Evolutionary conservation across 306 rosid genomes (phyloP).

Genomic region (Vigna nakashimae): DNA sequence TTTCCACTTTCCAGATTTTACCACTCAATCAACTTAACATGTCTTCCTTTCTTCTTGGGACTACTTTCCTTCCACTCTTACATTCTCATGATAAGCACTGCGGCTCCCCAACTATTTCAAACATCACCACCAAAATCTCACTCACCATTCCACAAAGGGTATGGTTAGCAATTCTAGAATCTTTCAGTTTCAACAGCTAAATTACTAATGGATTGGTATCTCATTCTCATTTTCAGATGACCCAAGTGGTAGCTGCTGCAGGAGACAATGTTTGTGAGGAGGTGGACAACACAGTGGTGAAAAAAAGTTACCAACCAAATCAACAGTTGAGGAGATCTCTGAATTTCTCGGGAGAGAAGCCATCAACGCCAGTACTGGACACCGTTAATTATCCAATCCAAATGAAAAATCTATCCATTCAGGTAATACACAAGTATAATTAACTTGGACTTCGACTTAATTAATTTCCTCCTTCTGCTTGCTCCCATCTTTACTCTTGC

Average conservation of each 20-base stretch:
- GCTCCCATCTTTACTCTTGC: not conserved
- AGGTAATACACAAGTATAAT: conserved; percentile 36
- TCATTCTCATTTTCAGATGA: conserved; percentile 46
- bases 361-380: conserved; percentile 67
- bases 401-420: conserved; percentile 61
- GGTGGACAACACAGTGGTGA: conserved; percentile 17
- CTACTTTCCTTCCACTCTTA: conserved; percentile 45
- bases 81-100: conserved; percentile 34
- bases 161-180: not conserved
- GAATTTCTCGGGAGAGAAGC: conserved; percentile 68
- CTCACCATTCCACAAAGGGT: conserved; percentile 43
- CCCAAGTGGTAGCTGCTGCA: conserved; percentile 31
- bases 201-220: not conserved
- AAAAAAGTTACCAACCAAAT: not conserved
- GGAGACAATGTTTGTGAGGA: conserved; percentile 30
- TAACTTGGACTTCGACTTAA: not conserved
- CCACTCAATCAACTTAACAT: conserved; percentile 12
- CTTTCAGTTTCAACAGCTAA: not conserved
- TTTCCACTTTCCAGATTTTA: not conserved
- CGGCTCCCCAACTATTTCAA: conserved; percentile 16
- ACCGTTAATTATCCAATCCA: conserved; percentile 64
- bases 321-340: conserved; percentile 22
- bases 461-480: not conserved
- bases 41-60: conserved; percentile 54
- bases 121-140: conserved; percentile 23